A percentile compares a stretch with the other conserved stretches of the same genome.
Conservation (phyloP, 495 filamentous ascomycete species). For the Corynascus novoguineensis region DNA sequence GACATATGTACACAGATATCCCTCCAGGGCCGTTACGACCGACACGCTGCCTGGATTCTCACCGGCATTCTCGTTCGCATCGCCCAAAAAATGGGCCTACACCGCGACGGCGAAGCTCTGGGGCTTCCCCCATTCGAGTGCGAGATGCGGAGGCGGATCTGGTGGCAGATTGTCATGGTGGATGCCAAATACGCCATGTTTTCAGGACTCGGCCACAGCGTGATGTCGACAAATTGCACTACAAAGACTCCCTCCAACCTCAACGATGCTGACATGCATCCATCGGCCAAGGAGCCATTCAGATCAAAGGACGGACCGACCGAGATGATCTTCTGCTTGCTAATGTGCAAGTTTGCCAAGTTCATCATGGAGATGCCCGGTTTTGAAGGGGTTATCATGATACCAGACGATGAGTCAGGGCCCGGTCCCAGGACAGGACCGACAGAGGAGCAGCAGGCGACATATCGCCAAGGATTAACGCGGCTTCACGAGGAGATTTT, state of each 20-base stretch:
- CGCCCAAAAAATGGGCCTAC: slow-evolving; percentile 69
- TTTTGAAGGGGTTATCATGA: slow-evolving; percentile 41
- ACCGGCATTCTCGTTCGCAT: slow-evolving; percentile 56
- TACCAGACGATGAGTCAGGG: slow-evolving; percentile 21
- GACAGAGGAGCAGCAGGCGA: slow-evolving; percentile 37
- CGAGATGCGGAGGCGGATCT: slow-evolving; percentile 63
- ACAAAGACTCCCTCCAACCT: slow-evolving; percentile 49
- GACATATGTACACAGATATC: slow-evolving; percentile 34
- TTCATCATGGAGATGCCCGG: slow-evolving; percentile 43
- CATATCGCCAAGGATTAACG: slow-evolving; percentile 47
- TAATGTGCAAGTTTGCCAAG: slow-evolving; percentile 47
- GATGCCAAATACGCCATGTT: slow-evolving; percentile 54
- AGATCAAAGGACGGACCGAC: slow-evolving; percentile 53
- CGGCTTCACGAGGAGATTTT: slow-evolving; percentile 40
- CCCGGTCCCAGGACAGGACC: slow-evolving; percentile 8
- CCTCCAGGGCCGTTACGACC: slow-evolving; percentile 47
- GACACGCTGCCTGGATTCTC: slow-evolving; percentile 47
- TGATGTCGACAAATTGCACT: slow-evolving; percentile 42
- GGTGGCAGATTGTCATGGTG: slow-evolving; percentile 69
- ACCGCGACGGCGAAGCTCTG: slow-evolving; percentile 62
- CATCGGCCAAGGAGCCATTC: slow-evolving; percentile 51
- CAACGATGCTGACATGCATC: slow-evolving; percentile 55
- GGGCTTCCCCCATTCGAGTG: slow-evolving; percentile 60
- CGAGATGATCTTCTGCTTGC: slow-evolving; percentile 63
- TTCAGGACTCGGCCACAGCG: slow-evolving; percentile 57